These are phyloP conservation scores for Russula lepida DNA, from an alignment of 768 basidiomycete species.

Conservation along the genomic window DNA sequence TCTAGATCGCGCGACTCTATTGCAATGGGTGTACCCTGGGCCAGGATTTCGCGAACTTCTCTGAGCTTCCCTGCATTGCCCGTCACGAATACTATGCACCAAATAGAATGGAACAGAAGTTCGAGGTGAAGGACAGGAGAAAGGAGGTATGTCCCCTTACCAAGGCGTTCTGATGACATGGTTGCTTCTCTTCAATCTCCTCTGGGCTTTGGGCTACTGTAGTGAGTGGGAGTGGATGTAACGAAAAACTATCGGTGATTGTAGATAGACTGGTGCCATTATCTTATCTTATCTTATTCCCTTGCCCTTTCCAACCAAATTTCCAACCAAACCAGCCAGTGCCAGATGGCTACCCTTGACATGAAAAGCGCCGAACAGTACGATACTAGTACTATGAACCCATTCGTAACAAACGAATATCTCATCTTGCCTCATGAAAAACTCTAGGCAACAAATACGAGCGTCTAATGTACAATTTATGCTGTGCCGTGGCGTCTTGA, in stretches of 20 bases:
- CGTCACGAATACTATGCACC: conserved; percentile 86
- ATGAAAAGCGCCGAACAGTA: background rate
- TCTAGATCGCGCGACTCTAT: conserved; percentile 75
- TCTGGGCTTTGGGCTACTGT: background rate
- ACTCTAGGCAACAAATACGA: background rate
- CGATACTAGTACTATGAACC: background rate
- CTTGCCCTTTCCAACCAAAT: background rate
- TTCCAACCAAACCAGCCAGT: too few species aligned
- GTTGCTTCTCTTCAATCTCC: background rate
- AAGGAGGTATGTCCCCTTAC: background rate
- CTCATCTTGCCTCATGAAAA: background rate
- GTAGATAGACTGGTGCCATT: too few species aligned
- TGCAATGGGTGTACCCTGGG: conserved; percentile 57
- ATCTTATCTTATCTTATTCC: background rate
- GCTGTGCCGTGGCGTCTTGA: background rate
- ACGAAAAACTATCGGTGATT: too few species aligned
- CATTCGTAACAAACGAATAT: background rate
- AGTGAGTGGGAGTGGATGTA: too few species aligned
- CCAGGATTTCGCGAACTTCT: conserved; percentile 82
- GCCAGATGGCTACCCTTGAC: too few species aligned
- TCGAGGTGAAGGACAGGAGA: background rate
- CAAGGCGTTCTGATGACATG: conserved; percentile 1
- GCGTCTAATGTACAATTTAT: background rate
- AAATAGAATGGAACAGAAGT: background rate
- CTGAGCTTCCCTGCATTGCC: conserved; percentile 88